Evolutionary conservation across 169 alveolate genomes (phyloP), one percentile per base, ranked within the genome.

Genomic region (Eimeria brunetti): DNA sequence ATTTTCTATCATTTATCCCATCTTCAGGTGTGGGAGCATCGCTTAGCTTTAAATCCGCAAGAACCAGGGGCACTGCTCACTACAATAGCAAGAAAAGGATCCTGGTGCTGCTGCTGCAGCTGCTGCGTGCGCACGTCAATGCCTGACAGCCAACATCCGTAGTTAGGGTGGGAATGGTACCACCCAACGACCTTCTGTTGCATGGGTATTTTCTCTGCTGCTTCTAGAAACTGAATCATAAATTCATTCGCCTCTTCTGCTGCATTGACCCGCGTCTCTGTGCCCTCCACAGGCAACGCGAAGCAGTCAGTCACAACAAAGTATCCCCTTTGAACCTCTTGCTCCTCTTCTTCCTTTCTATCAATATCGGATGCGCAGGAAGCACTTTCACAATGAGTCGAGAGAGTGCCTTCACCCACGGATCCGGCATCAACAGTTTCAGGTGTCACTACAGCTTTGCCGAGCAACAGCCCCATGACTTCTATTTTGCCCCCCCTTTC

Each of bases 91-190:
- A 97, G 95, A 92, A 97, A 97, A 38, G 99, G 98, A 51, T 97
- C 98, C 78, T 98, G 98, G 88, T 96, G 98, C 88, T 93, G 96
- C 95, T 98, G 97, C 83, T 98, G 97, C 76, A 98, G 96, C 93
- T 75, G 94, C 91, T 98, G 97, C 67, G 98, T 97, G 41, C 94
- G 85, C 24, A 97, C 98, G 84, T 98, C 99, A 71, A 97, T 98
- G 71, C 99, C 99, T 62, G 98, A 96, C 41, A 98, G 97, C 99
- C 99, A 98, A 95, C 98, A 97, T 30, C 99, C 98, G 88, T 98
- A 98, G 81, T 98, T 98, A 12, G 99, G 99, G 81, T 98, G 99
- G 78, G 98, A 96, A 89, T 98, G 99, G 89, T 98, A 98, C 99
- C 99, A 98, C 22, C 99, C 99, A 41, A 98, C 97, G 46, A 97